A percentile compares a stretch with the other conserved stretches of the same genome.
Evolutionary conservation across 208 protist genomes (phyloP).

Genomic region (Giardia muris): DNA sequence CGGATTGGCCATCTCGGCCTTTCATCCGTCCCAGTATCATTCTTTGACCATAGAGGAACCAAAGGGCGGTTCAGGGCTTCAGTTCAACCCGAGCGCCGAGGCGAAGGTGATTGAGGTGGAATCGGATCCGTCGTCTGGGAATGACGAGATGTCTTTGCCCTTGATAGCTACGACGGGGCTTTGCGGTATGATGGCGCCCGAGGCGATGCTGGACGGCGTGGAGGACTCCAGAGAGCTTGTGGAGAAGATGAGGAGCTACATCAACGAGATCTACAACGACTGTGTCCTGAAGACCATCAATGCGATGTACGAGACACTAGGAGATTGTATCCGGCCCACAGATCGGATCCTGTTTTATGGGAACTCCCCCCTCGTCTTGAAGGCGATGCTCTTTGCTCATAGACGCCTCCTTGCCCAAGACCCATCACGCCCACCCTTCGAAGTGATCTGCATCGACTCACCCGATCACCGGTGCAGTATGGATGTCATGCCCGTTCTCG

Average conservation of each 20-base stretch:
- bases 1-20: too few relatives aligned
- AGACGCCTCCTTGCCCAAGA: not conserved
- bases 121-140: too few relatives aligned
- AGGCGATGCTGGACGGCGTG: not conserved
- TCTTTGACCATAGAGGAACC: too few relatives aligned
- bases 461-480: not conserved
- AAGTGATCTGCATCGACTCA: not conserved
- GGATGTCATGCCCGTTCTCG: not conserved
- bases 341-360: not conserved
- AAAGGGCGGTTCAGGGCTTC: too few relatives aligned
- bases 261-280: not conserved
- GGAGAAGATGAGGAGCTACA: not conserved
- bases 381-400: not conserved
- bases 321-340: not conserved
- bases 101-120: too few relatives aligned
- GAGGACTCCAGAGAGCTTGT: not conserved
- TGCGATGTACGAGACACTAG: not conserved
- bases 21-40: too few relatives aligned
- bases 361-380: not conserved
- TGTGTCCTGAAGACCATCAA: not conserved
- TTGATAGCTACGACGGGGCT: too few relatives aligned
- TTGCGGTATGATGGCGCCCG: too few relatives aligned
- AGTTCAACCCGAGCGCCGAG: too few relatives aligned
- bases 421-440: not conserved
- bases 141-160: too few relatives aligned